Conservation (phyloP, 176 grass and related monocot species). For the Phragmites australis region DNA sequence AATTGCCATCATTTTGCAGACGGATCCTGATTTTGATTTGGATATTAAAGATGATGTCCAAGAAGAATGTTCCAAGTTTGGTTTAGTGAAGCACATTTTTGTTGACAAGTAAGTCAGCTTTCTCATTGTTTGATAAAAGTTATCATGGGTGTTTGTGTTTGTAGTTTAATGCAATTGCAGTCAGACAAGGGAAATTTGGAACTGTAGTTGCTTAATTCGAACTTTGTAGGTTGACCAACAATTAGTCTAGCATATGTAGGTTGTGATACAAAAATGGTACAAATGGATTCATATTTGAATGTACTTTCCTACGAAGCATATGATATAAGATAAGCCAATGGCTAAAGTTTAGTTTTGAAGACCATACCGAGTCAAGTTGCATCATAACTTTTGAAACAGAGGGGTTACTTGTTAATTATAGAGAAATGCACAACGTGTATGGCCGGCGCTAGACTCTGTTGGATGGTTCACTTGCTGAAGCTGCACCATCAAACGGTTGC, state of each 20-base stretch:
- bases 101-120: slow-evolving; percentile 69
- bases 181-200: neutral
- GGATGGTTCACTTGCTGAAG: neutral
- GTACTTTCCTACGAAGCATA: neutral
- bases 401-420: neutral
- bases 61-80: slow-evolving; percentile 85
- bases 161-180: neutral
- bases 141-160: neutral
- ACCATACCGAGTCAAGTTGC: neutral
- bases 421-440: neutral
- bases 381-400: neutral
- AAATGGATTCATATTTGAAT: neutral
- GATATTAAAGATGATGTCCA: slow-evolving; percentile 88
- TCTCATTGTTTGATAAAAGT: neutral
- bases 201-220: too few species aligned
- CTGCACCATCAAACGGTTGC: neutral
- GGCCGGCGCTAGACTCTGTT: neutral
- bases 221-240: neutral
- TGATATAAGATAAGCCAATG: neutral
- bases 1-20: slow-evolving; percentile 43
- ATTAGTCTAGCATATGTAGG: too few species aligned
- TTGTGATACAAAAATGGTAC: too few species aligned
- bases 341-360: neutral
- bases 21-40: slow-evolving; percentile 86
- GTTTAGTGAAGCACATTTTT: slow-evolving; percentile 71